Base-by-base conservation (phyloP, 495 filamentous ascomycete species). In the Aspergillus taichungensis region DNA sequence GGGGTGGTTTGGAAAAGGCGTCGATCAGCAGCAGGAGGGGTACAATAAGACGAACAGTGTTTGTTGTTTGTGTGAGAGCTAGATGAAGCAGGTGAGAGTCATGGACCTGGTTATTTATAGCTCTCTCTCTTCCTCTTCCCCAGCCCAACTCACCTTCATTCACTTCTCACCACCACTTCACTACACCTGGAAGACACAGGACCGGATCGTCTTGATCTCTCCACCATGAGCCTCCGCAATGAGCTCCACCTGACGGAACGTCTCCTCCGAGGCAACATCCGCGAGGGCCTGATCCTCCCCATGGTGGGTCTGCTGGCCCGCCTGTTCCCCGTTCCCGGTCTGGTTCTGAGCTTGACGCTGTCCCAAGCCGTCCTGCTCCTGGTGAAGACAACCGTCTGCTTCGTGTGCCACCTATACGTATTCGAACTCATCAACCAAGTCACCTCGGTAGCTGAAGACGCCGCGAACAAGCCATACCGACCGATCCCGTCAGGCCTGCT, bases 371-470 rank as follows among this genome's bases (percentile, higher is more conserved):
- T 13, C 3, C 7, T 40, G 1, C 12, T 40, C n/a, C n/a, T 40
- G 6, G 18, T 13, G 27, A 40, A 40, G 18, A 40, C 38, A 6
- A 13, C 31, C 38, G 3, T 30, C 11, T 40, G 38, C 38, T 40
- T 40, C 27, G 38, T 40, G 27, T 29, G 38, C 28, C 38, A 40
- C 38, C 38, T 40, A 30, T 41, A 46, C 35, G 24, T 18, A 11
- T 46, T 46, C 13, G 43, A 38, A 34, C 29, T 46, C 24, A 28
- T 38, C 5, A 46, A 46, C 28, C 43, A 46, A 18, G 39, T 46
- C 28, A 38, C 36, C 24, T 36, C 34, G 13, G 43, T 46, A 0
- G 13, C 38, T 11, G 43, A 46, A 40, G 43, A 46, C 36, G 39
- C 36, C 13, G 9, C 39, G 14, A 46, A 46, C 36, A 46, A 46